Base-by-base conservation (phyloP, 495 filamentous ascomycete species). In the Aspergillus indologenus region DNA sequence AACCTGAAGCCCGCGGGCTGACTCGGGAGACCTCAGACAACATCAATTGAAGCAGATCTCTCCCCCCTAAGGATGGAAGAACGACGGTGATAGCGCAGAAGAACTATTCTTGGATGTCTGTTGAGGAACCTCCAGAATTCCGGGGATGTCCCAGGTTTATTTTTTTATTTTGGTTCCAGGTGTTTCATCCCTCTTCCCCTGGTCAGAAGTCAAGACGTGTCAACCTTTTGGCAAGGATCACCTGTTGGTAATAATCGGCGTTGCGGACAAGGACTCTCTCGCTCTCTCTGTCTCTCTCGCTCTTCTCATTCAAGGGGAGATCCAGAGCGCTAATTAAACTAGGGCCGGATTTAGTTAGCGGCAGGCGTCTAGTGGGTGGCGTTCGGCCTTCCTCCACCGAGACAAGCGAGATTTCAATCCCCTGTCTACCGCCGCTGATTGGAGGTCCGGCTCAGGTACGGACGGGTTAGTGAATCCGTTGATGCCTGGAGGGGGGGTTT, bases 401-500 rank as follows among this genome's bases (percentile, higher is more conserved):
- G 54, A 54, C 68, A 68, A 68, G 65, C 62, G 65, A 68, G 64
- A 59, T 63, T 71, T 71, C 57, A 57, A 61, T 62, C 44, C 57
- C 67, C 59, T 59, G 59, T 61, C 52, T 56, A 52, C 43, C 58
- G 18, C 8, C 44, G 49, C 45, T 71, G 42, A 71, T 75, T 73
- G 69, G 68, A 58, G 45, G 50, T 22, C 34, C 54, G 48, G 34
- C 58, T 70, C 60, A 67, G 58, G 63, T 64, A 65, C 63, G 58
- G 62, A 53, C 59, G 50, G 57, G 62, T 66, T 59, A 61, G 64
- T 60, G 34, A 40, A 15, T 40, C 62, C 56, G 48, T 53, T 54
- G 54, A 53, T 63, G 61, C 56, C 58, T 64, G 57, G 55, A 48
- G 23, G 44, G 34, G 26, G 26, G 12, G 12, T 14, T 40, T 52